Base-by-base conservation (phyloP, 257 asterid species). In the Nicotiana tabacum region DNA sequence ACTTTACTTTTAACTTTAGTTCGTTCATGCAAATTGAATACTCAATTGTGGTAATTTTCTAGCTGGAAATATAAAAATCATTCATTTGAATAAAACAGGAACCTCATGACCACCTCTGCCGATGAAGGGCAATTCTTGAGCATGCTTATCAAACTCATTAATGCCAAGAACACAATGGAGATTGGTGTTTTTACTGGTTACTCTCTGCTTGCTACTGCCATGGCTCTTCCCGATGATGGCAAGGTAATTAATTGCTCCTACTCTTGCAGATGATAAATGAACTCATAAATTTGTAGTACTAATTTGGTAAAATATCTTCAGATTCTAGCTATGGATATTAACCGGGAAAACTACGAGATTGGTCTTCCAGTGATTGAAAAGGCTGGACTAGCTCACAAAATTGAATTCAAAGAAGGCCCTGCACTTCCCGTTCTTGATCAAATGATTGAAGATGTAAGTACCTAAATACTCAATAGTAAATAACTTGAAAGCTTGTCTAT, bases 131-230 rank as follows among this genome's bases (percentile, higher is more conserved):
- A 81, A 24, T 89, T 91, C 24, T 67, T 91, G 7, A 83, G 87
- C 5, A 89, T 91, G 93, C 89, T 91, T 0, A 66, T 91, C 85
- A 91, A 91, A 72, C 72, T 89, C 24, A 91, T 91, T 88, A 88
- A 90, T 57, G 94, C 94, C 0, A 90, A 90, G 69, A 90, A 90
- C 80, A 88, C 93, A 0, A 84, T 89, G 5, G 92, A 91, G 77
- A 82, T 91, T 61, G 95, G 95, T 48, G 93, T 91, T 17, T 91
- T 87, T 33, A 91, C 95, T 13, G 93, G 95, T 16, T 91, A 90
- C 79, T 91, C 95, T 8, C 92, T 91, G 2, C 90, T 91, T 5
- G 66, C 93, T 1, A 87, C 95, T 67, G 93, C 93, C 33, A 91
- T 91, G 10, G 91, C 93, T 65, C 90, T 88, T 77, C 95, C 93